Evolutionary conservation across 140 eudicot genomes (phyloP).

Genomic region (Cichorium intybus): DNA sequence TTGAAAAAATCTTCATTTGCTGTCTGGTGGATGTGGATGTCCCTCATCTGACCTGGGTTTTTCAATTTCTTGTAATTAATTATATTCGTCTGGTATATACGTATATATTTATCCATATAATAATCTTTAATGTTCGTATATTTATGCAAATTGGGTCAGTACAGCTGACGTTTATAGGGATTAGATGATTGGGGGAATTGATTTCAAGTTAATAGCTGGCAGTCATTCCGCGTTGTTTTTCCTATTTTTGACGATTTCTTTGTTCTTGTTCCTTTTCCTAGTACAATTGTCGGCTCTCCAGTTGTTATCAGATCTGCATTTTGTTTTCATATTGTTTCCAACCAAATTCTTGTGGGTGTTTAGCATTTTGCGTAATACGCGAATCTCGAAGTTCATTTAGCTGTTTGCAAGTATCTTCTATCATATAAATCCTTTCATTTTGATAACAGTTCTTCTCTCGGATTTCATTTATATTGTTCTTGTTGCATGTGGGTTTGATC

Average conservation of each 20-base stretch:
- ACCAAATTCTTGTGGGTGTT: slow-evolving; percentile 5
- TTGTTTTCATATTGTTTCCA: slow-evolving; percentile 23
- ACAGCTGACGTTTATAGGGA: slow-evolving; percentile 19
- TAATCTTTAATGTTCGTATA: not conserved
- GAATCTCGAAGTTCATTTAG: slow-evolving; percentile 11
- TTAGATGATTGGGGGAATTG: slow-evolving; percentile 31
- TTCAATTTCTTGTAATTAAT: not conserved
- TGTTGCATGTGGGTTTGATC: slow-evolving; percentile 30
- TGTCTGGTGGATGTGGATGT: slow-evolving; percentile 22
- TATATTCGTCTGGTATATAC: not conserved
- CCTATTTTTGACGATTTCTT: slow-evolving; percentile 7
- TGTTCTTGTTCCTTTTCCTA: slow-evolving; percentile 16
- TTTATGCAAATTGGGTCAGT: not conserved
- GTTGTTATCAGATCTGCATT: slow-evolving; percentile 56
- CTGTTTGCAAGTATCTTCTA: slow-evolving; percentile 1
- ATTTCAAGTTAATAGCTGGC: slow-evolving; percentile 26
- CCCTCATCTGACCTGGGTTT: slow-evolving; percentile 18
- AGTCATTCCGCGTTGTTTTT: slow-evolving; percentile 15
- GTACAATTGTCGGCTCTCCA: slow-evolving; percentile 10
- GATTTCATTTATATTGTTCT: not conserved
- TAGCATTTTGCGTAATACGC: not conserved
- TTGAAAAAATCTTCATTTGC: slow-evolving; percentile 23
- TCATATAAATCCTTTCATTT: slow-evolving; percentile 5
- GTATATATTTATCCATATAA: slow-evolving; percentile 2
- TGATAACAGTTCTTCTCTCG: not conserved